These are phyloP conservation scores for Termitomyces heimii DNA, from an alignment of 768 basidiomycete species.

Conservation along the genomic window DNA sequence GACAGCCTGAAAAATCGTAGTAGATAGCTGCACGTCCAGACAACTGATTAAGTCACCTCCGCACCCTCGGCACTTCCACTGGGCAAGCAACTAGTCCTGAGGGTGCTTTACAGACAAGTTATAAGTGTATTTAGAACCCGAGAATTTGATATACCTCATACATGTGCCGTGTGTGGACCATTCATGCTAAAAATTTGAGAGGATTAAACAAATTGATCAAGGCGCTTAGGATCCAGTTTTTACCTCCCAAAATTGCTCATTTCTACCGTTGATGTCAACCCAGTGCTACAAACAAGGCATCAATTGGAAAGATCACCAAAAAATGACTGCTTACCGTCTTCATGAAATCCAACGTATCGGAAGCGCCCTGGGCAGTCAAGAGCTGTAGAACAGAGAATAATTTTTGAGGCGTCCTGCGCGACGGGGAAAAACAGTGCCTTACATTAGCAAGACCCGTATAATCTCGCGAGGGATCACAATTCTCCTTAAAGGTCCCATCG, in stretches of 20 bases:
- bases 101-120: slow-evolving; percentile 40
- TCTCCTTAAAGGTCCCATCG: slow-evolving; percentile 32
- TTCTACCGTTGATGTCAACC: slow-evolving; percentile 53
- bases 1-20: slow-evolving; percentile 43
- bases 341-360: slow-evolving; percentile 57
- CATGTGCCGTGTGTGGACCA: slow-evolving; percentile 67
- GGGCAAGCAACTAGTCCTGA: slow-evolving; percentile 53
- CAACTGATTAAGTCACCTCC: slow-evolving; percentile 35
- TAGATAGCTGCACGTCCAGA: slow-evolving; percentile 17
- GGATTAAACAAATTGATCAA: background rate
- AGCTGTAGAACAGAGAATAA: slow-evolving; percentile 37
- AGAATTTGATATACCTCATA: slow-evolving; percentile 27
- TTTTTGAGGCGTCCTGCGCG: slow-evolving; percentile 10
- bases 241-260: slow-evolving; percentile 68
- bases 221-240: background rate
- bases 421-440: slow-evolving; percentile 2
- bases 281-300: slow-evolving; percentile 37
- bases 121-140: too few relatives aligned
- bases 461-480: slow-evolving; percentile 32
- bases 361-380: slow-evolving; percentile 49
- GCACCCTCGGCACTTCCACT: slow-evolving; percentile 51
- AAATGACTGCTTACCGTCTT: slow-evolving; percentile 20
- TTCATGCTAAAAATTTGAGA: slow-evolving; percentile 46
- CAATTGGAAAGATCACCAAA: background rate
- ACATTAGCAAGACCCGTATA: slow-evolving; percentile 28